phyloP scores from a whole-genome alignment of 805 yeast genomes.

The Metschnikowia aberdeeniae region DNA sequence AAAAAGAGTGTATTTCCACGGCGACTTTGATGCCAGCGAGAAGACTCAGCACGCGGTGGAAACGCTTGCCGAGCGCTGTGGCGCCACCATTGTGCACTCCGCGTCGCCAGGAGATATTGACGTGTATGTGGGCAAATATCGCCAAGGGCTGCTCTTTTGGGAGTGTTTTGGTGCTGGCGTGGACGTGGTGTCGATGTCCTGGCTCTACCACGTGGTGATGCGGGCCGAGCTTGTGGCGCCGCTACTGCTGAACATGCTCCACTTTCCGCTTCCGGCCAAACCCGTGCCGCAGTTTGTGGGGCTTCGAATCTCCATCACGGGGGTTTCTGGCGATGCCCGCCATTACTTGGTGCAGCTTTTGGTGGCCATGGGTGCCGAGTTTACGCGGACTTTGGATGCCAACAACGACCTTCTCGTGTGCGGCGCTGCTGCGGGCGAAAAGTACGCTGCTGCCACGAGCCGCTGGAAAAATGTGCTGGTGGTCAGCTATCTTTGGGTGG shows the following conservation, averaged over 20 bases:
- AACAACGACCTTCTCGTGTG: slow-evolving; percentile 71
- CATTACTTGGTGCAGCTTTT: slow-evolving; percentile 62
- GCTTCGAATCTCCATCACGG: slow-evolving; percentile 64
- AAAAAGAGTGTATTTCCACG: slow-evolving; percentile 47
- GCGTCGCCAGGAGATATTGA: slow-evolving; percentile 22
- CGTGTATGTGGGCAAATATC: slow-evolving; percentile 56
- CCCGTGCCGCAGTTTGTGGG: slow-evolving; percentile 53
- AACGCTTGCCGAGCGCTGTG: slow-evolving; percentile 45
- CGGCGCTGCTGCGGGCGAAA: slow-evolving; percentile 64
- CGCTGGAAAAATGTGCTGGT: slow-evolving; percentile 59
- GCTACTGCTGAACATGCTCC: slow-evolving; percentile 49
- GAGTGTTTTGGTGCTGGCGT: slow-evolving; percentile 44
- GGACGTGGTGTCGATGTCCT: slow-evolving; percentile 57
- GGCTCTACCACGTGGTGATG: slow-evolving; percentile 70
- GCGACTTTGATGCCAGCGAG: slow-evolving; percentile 54
- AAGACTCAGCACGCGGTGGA: slow-evolving; percentile 37
- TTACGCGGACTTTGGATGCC: slow-evolving; percentile 61
- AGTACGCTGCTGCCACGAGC: slow-evolving; percentile 62
- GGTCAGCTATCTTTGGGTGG: slow-evolving; percentile 86
- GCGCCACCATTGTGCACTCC: slow-evolving; percentile 45
- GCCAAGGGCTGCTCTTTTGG: slow-evolving; percentile 54
- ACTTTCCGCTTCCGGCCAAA: slow-evolving; percentile 59
- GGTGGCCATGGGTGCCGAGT: slow-evolving; percentile 67
- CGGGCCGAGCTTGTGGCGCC: slow-evolving; percentile 57
- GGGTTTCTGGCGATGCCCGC: slow-evolving; percentile 83